A percentile compares a stretch with the other conserved stretches of the same genome.
phyloP scores from a whole-genome alignment of 495 filamentous ascomycete genomes.

The Tuber indicum region DNA sequence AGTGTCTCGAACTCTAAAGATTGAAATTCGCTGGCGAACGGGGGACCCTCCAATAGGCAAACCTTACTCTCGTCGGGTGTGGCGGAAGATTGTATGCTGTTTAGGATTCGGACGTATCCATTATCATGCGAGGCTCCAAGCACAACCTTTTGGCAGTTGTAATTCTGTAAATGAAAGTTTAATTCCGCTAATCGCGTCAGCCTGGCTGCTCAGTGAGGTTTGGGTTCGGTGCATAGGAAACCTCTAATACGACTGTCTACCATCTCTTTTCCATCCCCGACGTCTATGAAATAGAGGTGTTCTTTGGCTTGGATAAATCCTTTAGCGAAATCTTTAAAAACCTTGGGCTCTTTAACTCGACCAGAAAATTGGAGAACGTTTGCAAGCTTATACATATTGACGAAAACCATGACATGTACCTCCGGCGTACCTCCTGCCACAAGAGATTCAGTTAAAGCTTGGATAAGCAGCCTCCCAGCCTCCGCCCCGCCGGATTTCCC shows the following conservation, averaged over 20 bases:
- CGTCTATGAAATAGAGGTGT: conserved; percentile 40
- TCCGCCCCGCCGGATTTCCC: conserved; percentile 35
- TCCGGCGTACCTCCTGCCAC: conserved; percentile 16
- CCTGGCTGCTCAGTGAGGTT: conserved; percentile 4
- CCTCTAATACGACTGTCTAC: conserved; percentile 38
- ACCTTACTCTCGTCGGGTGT: conserved; percentile 25
- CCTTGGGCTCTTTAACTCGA: conserved; percentile 27
- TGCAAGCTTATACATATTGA: conserved; percentile 34
- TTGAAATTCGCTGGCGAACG: conserved; percentile 35
- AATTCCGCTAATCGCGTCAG: conserved; percentile 34
- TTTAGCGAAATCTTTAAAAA: conserved; percentile 38
- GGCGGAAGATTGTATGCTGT: conserved; percentile 26
- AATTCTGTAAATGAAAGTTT: conserved; percentile 39
- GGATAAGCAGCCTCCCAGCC: conserved; percentile 30
- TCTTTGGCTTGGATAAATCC: conserved; percentile 38
- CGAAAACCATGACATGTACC: conserved; percentile 35
- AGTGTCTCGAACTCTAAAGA: conserved; percentile 20
- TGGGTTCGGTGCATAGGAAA: conserved; percentile 15
- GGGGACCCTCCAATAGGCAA: conserved; percentile 36
- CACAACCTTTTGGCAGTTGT: conserved; percentile 39
- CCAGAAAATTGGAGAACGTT: conserved; percentile 19
- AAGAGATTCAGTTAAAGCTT: conserved; percentile 27
- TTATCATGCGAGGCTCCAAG: conserved; percentile 42
- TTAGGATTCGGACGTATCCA: conserved; percentile 38
- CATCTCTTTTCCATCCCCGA: conserved; percentile 41